Evolutionary conservation across 208 protist species (phyloP).

Genomic region (Crithidia bombi): DNA sequence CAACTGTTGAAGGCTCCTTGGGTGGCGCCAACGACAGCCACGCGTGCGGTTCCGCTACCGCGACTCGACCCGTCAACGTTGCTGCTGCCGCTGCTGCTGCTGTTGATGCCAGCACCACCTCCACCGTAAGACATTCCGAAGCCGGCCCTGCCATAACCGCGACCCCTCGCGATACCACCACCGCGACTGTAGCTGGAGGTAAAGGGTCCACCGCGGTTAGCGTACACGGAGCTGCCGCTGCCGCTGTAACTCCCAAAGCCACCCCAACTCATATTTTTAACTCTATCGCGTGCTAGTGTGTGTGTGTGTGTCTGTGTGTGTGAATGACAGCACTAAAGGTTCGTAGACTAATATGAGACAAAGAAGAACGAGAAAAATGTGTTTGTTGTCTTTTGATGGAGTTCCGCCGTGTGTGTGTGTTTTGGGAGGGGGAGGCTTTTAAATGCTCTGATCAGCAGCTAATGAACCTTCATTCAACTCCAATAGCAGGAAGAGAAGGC

Average conservation of each 20-base stretch:
- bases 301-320: conserved; percentile 2
- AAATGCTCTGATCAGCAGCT: too few relatives aligned
- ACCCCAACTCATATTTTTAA: conserved; percentile 21
- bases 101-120: neutral
- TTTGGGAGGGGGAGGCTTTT: too few relatives aligned
- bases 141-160: neutral
- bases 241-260: conserved; percentile 19
- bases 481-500: too few relatives aligned
- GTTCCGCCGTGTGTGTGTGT: too few relatives aligned
- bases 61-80: neutral
- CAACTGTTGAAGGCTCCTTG: conserved; percentile 12
- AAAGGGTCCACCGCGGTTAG: neutral
- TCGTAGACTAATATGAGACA: too few relatives aligned
- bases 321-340: too few relatives aligned
- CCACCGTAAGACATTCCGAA: conserved; percentile 2
- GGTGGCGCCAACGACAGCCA: conserved; percentile 23
- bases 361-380: too few relatives aligned
- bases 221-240: conserved; percentile 4
- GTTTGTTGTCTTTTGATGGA: too few relatives aligned
- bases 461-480: too few relatives aligned
- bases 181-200: neutral
- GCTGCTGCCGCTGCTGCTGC: neutral
- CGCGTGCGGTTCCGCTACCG: conserved; percentile 22
- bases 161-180: neutral
- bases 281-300: neutral